Evolutionary conservation across 192 early-diverging fungal species (phyloP).

Genomic region (Thoreauomyces humboldtii): DNA sequence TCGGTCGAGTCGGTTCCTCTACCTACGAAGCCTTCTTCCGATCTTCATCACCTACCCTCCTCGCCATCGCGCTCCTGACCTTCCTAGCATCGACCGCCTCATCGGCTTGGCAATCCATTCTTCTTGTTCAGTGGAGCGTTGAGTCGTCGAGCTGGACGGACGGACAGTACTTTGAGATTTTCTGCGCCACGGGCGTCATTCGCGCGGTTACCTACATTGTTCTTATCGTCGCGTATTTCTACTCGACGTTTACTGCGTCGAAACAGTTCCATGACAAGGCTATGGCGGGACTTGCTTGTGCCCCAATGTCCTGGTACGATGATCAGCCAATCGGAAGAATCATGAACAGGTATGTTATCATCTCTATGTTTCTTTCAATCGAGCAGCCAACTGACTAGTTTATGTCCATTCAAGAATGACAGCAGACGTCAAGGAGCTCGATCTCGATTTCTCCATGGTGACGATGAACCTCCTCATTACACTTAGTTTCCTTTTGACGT

Average conservation of each 20-base stretch:
- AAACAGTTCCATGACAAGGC: slow-evolving; percentile 64
- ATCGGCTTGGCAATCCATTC: slow-evolving; percentile 34
- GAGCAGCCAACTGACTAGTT: no score
- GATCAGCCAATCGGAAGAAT: slow-evolving; percentile 66
- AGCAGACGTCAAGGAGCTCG: slow-evolving; percentile 61
- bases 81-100: slow-evolving; percentile 47
- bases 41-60: not conserved
- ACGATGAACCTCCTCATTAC: slow-evolving; percentile 56
- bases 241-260: slow-evolving; percentile 35
- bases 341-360: no score
- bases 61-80: not conserved
- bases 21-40: not conserved
- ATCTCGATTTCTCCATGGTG: slow-evolving; percentile 56
- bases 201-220: not conserved
- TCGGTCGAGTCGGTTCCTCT: not conserved
- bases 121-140: slow-evolving; percentile 30
- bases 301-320: slow-evolving; percentile 72
- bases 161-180: slow-evolving; percentile 51
- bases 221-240: not conserved
- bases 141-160: slow-evolving; percentile 51
- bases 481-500: slow-evolving; percentile 45
- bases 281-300: slow-evolving; percentile 60
- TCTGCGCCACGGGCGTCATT: slow-evolving; percentile 28
- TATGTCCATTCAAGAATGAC: slow-evolving; percentile 66
- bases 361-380: no score